These are phyloP conservation scores for Theileria annulata DNA, from an alignment of 169 alveolate species.

Conservation along the genomic window DNA sequence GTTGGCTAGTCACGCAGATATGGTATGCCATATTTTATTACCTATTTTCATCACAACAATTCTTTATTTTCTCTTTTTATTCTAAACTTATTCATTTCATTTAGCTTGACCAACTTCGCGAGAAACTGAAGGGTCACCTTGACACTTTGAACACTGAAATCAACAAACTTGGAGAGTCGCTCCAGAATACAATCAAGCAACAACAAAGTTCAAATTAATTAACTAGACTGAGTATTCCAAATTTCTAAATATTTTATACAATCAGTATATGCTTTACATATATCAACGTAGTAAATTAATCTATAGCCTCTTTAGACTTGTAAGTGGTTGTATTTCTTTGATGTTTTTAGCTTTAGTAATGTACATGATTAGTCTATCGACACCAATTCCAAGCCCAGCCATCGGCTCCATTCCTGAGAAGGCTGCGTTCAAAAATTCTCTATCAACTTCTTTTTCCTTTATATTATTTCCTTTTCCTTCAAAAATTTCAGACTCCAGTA, in stretches of 20 bases:
- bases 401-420: constrained; percentile 96
- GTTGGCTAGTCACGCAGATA: constrained; percentile 42
- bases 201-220: not conserved
- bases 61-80: not conserved
- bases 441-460: constrained; percentile 90
- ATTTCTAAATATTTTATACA: too few relatives aligned
- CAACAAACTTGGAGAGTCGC: not conserved
- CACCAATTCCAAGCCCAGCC: constrained; percentile 96
- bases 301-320: constrained; percentile 30
- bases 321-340: constrained; percentile 66
- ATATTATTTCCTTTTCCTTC: constrained; percentile 75
- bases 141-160: constrained; percentile 1
- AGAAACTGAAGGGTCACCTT: not conserved
- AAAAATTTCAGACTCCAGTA: constrained; percentile 54
- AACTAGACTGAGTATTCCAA: not conserved
- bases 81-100: not conserved
- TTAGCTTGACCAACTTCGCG: not conserved
- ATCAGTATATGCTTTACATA: not conserved
- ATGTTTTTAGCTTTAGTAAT: constrained; percentile 88
- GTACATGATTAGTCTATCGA: constrained; percentile 94
- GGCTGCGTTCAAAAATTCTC: constrained; percentile 88
- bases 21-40: constrained; percentile 13
- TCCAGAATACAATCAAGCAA: not conserved
- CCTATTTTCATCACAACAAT: not conserved
- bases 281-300: not conserved